Conservation (phyloP, 2,329 filamentous ascomycete species). For the Penicillium brasilianum region DNA sequence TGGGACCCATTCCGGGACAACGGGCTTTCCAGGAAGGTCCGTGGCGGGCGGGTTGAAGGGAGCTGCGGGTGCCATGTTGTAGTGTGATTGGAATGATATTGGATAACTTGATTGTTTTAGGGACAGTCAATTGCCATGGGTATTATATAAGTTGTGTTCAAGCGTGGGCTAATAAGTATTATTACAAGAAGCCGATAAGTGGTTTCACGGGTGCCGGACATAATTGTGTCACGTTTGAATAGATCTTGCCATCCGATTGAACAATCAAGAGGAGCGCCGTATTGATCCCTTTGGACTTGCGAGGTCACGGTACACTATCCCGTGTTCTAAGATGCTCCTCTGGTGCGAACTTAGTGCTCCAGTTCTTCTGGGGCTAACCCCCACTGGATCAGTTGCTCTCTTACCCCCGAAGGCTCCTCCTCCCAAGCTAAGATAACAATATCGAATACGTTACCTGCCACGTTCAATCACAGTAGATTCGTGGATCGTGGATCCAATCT, state of each 20-base stretch:
- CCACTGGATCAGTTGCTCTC: neutral
- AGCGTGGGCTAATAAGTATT: neutral
- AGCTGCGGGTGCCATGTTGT: constrained; percentile 36
- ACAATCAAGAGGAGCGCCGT: neutral
- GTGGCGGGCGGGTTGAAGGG: constrained; percentile 50
- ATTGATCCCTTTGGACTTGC: neutral
- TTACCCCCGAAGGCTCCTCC: neutral
- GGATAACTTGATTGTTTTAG: neutral
- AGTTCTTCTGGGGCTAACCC: neutral
- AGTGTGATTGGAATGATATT: neutral
- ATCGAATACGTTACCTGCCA: neutral
- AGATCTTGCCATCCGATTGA: neutral
- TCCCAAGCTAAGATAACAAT: neutral
- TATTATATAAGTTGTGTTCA: neutral
- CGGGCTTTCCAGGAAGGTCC: constrained; percentile 47
- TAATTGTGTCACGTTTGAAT: neutral
- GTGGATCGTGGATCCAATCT: neutral
- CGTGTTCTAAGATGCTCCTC: neutral
- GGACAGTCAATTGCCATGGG: neutral
- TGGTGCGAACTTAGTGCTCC: neutral
- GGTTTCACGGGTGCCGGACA: neutral
- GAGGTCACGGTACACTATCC: too few species aligned
- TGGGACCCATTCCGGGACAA: constrained; percentile 51
- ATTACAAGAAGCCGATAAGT: neutral
- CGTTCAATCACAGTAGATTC: neutral